Percentiles rank a stretch among this genome's conserved stretches.
These are phyloP conservation scores for Pterocarpus macrocarpus DNA, from an alignment of 306 rosid species.

Conservation along the genomic window DNA sequence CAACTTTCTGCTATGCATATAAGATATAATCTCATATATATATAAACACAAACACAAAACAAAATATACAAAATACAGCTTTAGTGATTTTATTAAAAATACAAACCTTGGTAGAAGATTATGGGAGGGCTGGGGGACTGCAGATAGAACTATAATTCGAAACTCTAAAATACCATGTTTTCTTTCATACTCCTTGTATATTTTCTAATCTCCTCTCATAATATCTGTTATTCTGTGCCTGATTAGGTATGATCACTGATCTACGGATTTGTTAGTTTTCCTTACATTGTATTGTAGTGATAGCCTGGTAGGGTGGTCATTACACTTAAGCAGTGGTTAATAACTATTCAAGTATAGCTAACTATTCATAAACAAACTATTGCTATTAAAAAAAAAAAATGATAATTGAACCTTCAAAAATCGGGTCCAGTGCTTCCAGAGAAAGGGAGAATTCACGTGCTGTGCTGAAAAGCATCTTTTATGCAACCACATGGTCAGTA, in stretches of 20 bases:
- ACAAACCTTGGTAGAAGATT: no score
- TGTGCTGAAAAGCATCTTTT: conserved; percentile 47
- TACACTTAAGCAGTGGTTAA: conserved; percentile 1
- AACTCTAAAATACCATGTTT: no score
- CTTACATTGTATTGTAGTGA: not conserved
- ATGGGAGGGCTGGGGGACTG: no score
- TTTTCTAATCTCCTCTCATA: conserved; percentile 1
- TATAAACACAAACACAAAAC: no score
- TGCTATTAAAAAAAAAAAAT: not conserved
- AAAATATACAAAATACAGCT: no score
- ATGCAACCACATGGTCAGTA: conserved; percentile 46
- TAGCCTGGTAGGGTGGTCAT: not conserved
- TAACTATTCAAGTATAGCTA: not conserved
- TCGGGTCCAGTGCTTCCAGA: conserved; percentile 24
- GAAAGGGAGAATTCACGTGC: conserved; percentile 47
- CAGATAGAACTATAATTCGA: no score
- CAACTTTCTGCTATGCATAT: not conserved
- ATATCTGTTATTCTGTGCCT: conserved; percentile 8
- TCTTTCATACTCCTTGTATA: no score
- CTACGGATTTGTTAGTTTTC: conserved; percentile 27
- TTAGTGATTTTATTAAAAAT: no score
- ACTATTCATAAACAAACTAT: not conserved
- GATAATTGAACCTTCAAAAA: not conserved
- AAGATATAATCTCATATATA: no score
- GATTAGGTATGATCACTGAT: conserved; percentile 10